These are phyloP conservation scores for Daldinia decipiens DNA, from an alignment of 495 filamentous ascomycete species.

Conservation along the genomic window DNA sequence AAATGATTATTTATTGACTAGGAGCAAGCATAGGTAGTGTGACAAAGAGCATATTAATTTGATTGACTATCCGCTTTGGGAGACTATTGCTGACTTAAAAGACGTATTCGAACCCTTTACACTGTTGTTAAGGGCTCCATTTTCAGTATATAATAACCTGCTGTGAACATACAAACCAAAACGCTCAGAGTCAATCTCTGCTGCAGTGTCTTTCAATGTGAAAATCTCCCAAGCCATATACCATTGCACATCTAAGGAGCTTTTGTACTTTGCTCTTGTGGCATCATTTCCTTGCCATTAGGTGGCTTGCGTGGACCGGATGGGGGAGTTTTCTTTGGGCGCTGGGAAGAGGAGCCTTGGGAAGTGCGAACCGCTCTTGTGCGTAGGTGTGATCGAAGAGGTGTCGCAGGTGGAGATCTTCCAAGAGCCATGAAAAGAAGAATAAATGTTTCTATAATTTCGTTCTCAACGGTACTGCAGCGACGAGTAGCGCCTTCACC, in stretches of 20 bases:
- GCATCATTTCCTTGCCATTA: background rate
- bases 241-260: background rate
- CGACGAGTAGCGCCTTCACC: background rate
- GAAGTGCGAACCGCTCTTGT: slow-evolving; percentile 1
- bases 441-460: background rate
- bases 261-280: background rate
- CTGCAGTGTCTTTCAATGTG: background rate
- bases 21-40: background rate
- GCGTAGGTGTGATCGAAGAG: background rate
- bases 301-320: background rate
- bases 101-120: background rate
- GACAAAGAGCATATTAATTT: background rate
- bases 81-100: background rate
- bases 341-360: background rate
- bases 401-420: background rate
- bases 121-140: background rate
- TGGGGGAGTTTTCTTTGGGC: background rate
- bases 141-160: background rate
- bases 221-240: background rate
- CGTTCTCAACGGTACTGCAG: background rate
- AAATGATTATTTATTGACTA: too few species aligned
- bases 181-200: background rate
- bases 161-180: background rate
- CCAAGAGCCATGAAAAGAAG: background rate
- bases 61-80: background rate